Conservation (phyloP, 352 stramenopile genomes). For the Discostella stelligera region DNA sequence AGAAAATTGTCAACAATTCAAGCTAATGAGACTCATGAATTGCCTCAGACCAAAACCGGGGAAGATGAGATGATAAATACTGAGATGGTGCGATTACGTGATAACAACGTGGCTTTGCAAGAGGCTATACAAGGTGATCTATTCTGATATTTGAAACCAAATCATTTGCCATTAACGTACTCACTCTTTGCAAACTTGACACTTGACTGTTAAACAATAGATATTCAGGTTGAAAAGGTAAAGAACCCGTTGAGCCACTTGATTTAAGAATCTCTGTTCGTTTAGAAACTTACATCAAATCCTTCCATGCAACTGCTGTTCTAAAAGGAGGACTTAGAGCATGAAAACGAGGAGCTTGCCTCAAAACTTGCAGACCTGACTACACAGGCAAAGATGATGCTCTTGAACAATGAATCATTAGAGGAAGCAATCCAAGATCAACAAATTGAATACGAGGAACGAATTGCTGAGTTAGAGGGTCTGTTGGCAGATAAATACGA, state of each 20-base stretch:
- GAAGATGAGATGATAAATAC: constrained; percentile 12
- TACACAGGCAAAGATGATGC: constrained; percentile 46
- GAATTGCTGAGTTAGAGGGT: constrained; percentile 26
- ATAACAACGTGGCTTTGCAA: constrained; percentile 18
- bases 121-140: constrained; percentile 28
- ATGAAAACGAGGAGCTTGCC: constrained; percentile 46
- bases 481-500: constrained; percentile 14
- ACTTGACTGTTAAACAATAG: neutral
- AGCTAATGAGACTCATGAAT: neutral
- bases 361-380: constrained; percentile 44
- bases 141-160: neutral
- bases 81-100: constrained; percentile 9
- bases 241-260: neutral
- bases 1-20: constrained; percentile 6
- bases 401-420: constrained; percentile 45
- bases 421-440: constrained; percentile 35
- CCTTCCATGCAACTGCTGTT: neutral
- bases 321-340: constrained; percentile 41
- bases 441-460: constrained; percentile 36
- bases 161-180: neutral
- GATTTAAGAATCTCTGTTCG: neutral
- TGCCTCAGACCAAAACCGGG: neutral
- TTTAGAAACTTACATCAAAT: neutral
- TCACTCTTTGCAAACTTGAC: neutral
- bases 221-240: constrained; percentile 29